Evolutionary conservation across 176 grass and related monocot species (phyloP).

Genomic region (Carex littledalei): DNA sequence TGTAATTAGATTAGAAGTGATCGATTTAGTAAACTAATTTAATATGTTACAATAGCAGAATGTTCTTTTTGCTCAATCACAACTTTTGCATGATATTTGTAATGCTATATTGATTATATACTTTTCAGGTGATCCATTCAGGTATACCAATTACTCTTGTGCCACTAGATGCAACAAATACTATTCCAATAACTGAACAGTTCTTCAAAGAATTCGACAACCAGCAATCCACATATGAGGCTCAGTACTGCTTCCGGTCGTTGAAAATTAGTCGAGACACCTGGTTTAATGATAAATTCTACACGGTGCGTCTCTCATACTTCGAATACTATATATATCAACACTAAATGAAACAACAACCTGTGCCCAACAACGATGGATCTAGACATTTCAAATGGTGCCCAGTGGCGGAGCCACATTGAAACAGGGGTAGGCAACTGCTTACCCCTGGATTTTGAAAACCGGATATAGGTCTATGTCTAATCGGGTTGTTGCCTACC

Average conservation of each 20-base stretch:
- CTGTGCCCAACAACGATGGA: background rate
- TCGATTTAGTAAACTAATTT: background rate
- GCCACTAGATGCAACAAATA: conserved; percentile 92
- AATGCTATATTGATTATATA: conserved; percentile 19
- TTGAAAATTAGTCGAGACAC: conserved; percentile 74
- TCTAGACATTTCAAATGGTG: background rate
- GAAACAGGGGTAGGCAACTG: too few species aligned
- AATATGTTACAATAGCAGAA: background rate
- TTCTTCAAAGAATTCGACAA: conserved; percentile 60
- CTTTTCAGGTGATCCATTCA: conserved; percentile 65
- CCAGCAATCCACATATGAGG: conserved; percentile 60
- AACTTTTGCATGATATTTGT: conserved; percentile 40
- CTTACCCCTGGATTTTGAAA: too few species aligned
- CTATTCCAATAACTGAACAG: conserved; percentile 61
- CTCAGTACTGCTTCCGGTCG: conserved; percentile 64
- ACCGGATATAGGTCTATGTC: too few species aligned
- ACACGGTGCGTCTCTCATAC: conserved; percentile 38
- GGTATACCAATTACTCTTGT: conserved; percentile 79
- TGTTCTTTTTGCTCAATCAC: background rate
- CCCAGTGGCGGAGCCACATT: too few species aligned
- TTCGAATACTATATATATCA: background rate
- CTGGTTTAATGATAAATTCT: conserved; percentile 62
- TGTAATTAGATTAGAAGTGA: background rate
- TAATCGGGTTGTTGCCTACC: too few species aligned
- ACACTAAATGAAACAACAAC: background rate